Percentiles rank a stretch among this genome's conserved stretches.
Evolutionary conservation across 2,329 filamentous ascomycete species (phyloP).

Genomic region (Penicillium sp.): DNA sequence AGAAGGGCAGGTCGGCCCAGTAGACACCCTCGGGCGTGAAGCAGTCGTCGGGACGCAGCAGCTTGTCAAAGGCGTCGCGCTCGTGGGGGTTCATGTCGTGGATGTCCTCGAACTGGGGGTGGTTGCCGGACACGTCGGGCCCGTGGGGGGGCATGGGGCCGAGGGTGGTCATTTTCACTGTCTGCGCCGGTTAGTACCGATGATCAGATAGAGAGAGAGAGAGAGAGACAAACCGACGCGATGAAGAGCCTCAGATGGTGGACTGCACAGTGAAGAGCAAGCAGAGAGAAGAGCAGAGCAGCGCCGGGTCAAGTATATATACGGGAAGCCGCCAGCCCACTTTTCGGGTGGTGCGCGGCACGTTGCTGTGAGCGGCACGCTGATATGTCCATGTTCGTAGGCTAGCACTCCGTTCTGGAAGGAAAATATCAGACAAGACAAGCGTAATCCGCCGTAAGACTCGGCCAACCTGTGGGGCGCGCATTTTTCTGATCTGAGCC

Average conservation of each 20-base stretch:
- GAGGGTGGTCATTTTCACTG: constrained; percentile 29
- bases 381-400: constrained; percentile 7
- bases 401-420: not conserved
- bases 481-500: not conserved
- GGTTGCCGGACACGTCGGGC: constrained; percentile 44
- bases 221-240: not conserved
- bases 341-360: constrained; percentile 1
- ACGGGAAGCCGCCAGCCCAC: not conserved
- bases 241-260: not conserved
- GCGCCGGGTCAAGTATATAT: not conserved
- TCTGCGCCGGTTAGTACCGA: not conserved
- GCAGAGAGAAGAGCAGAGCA: not conserved
- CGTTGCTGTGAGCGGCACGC: constrained; percentile 10
- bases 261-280: not conserved
- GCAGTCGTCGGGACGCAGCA: constrained; percentile 84
- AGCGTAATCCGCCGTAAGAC: not conserved
- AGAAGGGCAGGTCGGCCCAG: constrained; percentile 81
- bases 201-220: not conserved
- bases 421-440: not conserved
- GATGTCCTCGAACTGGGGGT: constrained; percentile 39
- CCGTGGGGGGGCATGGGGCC: constrained; percentile 45
- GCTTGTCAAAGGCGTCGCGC: constrained; percentile 65
- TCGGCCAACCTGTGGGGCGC: not conserved
- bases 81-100: constrained; percentile 56
- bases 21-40: constrained; percentile 80